Evolutionary conservation across 345 rosid genomes (phyloP), one percentile per base, ranked within the genome.

Genomic region (Eucalyptus virginea): DNA sequence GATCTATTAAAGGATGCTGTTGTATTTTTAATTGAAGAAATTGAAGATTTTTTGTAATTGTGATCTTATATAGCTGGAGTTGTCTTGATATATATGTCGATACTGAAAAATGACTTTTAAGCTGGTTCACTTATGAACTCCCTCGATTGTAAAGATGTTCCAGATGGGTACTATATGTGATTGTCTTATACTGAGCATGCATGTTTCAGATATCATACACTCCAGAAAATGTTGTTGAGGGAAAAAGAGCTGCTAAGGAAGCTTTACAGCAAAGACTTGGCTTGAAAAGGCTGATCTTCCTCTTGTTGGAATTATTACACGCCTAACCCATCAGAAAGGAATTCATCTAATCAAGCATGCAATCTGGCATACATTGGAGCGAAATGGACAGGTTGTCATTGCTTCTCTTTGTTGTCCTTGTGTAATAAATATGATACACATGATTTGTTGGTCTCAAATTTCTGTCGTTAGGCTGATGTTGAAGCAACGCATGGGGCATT

Each of bases 251-350:
- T 86, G 98, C 99, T 52, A 98, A 97, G 91, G 92, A 94, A 90
- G 98, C 97, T 88, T 91, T 98, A 90, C 98, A 95, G 94, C 94
- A 92, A 89, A 96, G 90, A 90, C 96, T 98, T 93, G 96, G 96
- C 87, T 88, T 98, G 88, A 93, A 90, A 93, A 1, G 81, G 91
- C 93, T 14, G 96, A 97, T 89, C 93, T 94, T 81, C 99, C 99
- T 54, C 65, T 97, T 87, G 94, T 98, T 28, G 99, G 98, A 87
- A 95, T 97, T 88, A 94, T 97, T 88, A 93, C 96, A 42, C 98
- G 99, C 88, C 95, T 98, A 90, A 98, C 99, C 47, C 99, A 95
- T 91, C 99, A 98, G 92, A 98, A 98, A 93, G 99, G 99, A 90
- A 96, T 97, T 90, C 98, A 95, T 92, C 96, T 97, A 88, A 98